Conservation (phyloP, 805 yeast genomes). For the Yarrowia yakushimensis region DNA sequence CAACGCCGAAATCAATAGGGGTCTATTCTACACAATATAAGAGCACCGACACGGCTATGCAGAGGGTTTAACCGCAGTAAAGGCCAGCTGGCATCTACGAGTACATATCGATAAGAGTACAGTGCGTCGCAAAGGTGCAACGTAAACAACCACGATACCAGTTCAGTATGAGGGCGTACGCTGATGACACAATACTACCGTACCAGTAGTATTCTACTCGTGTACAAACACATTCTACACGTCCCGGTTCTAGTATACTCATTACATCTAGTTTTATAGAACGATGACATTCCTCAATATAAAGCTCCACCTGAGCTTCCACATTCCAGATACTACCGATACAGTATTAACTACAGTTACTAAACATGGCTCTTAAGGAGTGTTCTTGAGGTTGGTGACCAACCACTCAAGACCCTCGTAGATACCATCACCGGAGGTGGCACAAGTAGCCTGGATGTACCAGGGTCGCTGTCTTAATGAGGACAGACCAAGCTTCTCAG, state of each 20-base stretch:
- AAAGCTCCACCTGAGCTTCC: slow-evolving; percentile 20
- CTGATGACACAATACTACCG: too few species aligned
- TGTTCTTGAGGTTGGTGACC: slow-evolving; percentile 78
- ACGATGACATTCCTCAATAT: slow-evolving; percentile 1
- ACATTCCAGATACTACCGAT: slow-evolving; percentile 16
- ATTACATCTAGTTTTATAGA: slow-evolving; percentile 1
- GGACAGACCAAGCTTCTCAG: slow-evolving; percentile 94
- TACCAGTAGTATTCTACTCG: background rate
- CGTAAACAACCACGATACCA: background rate
- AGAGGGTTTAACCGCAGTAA: background rate
- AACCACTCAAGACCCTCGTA: slow-evolving; percentile 98
- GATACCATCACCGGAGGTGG: slow-evolving; percentile 98
- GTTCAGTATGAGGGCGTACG: too few species aligned
- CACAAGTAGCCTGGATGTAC: slow-evolving; percentile 99
- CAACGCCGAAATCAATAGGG: background rate
- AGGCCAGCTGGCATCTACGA: slow-evolving; percentile 8
- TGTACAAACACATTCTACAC: background rate
- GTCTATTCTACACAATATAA: background rate
- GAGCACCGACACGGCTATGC: background rate
- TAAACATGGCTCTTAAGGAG: slow-evolving; percentile 30
- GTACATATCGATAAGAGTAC: slow-evolving; percentile 10
- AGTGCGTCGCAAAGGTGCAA: slow-evolving; percentile 12
- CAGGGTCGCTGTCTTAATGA: slow-evolving; percentile 98
- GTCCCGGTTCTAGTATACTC: background rate
- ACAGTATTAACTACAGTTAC: slow-evolving; percentile 25